Conservation (phyloP, 108 stramenopile species). For the Tribonema minus region DNA sequence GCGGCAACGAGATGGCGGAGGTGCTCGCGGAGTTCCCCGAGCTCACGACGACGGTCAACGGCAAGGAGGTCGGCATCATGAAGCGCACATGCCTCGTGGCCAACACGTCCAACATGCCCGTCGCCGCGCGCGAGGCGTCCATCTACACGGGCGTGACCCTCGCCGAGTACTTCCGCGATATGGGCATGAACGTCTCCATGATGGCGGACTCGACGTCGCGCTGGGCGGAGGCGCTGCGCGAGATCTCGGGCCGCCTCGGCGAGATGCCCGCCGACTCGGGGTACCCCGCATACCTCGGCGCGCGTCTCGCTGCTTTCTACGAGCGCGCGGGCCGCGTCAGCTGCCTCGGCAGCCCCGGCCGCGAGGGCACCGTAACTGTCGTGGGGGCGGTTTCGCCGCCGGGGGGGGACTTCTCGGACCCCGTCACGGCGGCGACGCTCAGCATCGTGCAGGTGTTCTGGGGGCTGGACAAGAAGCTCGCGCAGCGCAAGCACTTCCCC, state of each 20-base stretch:
- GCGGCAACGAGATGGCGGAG: slow-evolving; percentile 99
- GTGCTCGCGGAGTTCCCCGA: slow-evolving; percentile 99
- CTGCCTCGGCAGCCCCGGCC: slow-evolving; percentile 92
- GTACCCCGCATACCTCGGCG: slow-evolving; percentile 99
- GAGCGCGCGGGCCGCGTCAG: slow-evolving; percentile 97
- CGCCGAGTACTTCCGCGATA: slow-evolving; percentile 72
- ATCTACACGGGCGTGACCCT: slow-evolving; percentile 82
- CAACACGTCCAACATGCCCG: slow-evolving; percentile 99
- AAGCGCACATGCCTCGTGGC: slow-evolving; percentile 99
- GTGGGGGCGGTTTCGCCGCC: slow-evolving; percentile 99
- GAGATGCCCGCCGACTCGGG: slow-evolving; percentile 99
- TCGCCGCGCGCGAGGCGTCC: slow-evolving; percentile 99
- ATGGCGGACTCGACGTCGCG: slow-evolving; percentile 99
- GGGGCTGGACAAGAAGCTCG: slow-evolving; percentile 99
- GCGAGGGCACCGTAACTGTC: slow-evolving; percentile 96
- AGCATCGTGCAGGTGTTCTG: slow-evolving; percentile 99
- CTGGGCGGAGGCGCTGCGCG: slow-evolving; percentile 99
- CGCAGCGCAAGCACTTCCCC: slow-evolving; percentile 99
- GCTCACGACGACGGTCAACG: slow-evolving; percentile 84
- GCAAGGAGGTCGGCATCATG: slow-evolving; percentile 97
- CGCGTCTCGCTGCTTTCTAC: slow-evolving; percentile 99
- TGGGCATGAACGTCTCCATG: slow-evolving; percentile 99
- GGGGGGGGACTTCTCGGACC: slow-evolving; percentile 99
- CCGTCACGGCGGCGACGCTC: slow-evolving; percentile 97
- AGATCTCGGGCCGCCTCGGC: slow-evolving; percentile 99